These are phyloP conservation scores for Sugiyamaella xylanicola DNA, from an alignment of 1,139 yeast genomes.

Conservation along the genomic window DNA sequence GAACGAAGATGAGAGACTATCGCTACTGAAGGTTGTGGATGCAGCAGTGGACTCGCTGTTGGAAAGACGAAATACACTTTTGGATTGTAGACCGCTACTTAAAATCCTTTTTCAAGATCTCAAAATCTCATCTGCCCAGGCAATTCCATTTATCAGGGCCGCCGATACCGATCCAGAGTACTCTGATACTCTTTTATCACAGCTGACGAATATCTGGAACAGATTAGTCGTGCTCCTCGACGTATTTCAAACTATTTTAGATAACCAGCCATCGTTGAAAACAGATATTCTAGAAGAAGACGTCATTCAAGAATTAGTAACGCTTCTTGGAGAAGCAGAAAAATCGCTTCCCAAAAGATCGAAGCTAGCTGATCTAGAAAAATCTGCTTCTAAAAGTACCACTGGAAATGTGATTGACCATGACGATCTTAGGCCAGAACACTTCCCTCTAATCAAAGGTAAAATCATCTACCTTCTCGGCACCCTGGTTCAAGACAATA, in stretches of 20 bases:
- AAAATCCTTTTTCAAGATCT: slow-evolving; percentile 14
- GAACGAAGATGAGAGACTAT: slow-evolving; percentile 25
- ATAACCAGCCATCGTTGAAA: slow-evolving; percentile 11
- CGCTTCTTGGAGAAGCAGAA: slow-evolving; percentile 33
- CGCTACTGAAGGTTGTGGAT: slow-evolving; percentile 33
- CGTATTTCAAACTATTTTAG: slow-evolving; percentile 25
- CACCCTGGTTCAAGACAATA: slow-evolving; percentile 50
- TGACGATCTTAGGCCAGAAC: slow-evolving; percentile 27
- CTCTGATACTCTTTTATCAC: slow-evolving; percentile 20
- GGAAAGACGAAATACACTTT: background rate
- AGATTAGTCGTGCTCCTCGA: slow-evolving; percentile 26
- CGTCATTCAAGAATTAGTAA: slow-evolving; percentile 25
- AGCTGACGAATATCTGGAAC: slow-evolving; percentile 26
- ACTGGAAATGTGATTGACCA: slow-evolving; percentile 1
- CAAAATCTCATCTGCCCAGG: slow-evolving; percentile 18
- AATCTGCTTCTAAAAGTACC: slow-evolving; percentile 4
- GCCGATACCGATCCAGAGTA: slow-evolving; percentile 24
- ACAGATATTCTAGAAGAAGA: slow-evolving; percentile 8
- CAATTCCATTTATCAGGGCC: slow-evolving; percentile 25
- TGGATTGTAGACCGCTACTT: slow-evolving; percentile 15
- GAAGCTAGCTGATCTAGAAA: slow-evolving; percentile 33
- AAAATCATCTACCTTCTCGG: slow-evolving; percentile 36
- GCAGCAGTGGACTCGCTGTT: slow-evolving; percentile 26
- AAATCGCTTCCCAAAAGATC: slow-evolving; percentile 33
- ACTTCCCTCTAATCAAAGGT: slow-evolving; percentile 40